These are phyloP conservation scores for Lasiodiplodia sp. DNA, from an alignment of 2,329 filamentous ascomycete genomes.

Conservation along the genomic window DNA sequence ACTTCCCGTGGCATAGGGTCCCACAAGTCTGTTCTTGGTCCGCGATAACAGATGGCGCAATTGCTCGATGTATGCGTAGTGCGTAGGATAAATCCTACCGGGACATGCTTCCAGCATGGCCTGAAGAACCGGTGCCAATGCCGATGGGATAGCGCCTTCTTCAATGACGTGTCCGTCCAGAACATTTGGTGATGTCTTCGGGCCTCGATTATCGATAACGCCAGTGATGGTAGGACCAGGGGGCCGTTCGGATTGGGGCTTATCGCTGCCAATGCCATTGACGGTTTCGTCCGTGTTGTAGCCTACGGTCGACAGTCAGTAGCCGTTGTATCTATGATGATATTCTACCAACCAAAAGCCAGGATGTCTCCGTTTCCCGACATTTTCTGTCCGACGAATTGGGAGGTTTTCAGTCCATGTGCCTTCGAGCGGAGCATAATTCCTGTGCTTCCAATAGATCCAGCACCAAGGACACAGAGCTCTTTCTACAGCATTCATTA, in stretches of 20 bases:
- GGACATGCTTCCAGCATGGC: conserved; percentile 63
- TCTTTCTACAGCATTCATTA: conserved; percentile 50
- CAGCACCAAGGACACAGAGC: conserved; percentile 71
- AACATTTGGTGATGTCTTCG: conserved; percentile 53
- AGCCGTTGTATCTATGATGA: background rate
- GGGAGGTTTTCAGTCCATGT: conserved; percentile 65
- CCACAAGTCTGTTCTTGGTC: conserved; percentile 62
- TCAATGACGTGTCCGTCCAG: conserved; percentile 70
- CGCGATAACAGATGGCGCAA: conserved; percentile 58
- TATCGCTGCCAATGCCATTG: conserved; percentile 62
- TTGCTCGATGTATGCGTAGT: conserved; percentile 44
- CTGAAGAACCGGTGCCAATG: conserved; percentile 64
- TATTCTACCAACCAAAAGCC: conserved; percentile 55
- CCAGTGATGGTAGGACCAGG: conserved; percentile 69
- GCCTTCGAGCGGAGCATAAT: conserved; percentile 47
- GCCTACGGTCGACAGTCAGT: conserved; percentile 34
- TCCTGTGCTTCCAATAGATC: conserved; percentile 70
- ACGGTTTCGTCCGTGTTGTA: conserved; percentile 66
- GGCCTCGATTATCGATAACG: conserved; percentile 65
- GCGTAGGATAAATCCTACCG: conserved; percentile 49
- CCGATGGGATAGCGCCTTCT: conserved; percentile 67
- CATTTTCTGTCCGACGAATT: conserved; percentile 55
- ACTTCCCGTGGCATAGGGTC: conserved; percentile 64
- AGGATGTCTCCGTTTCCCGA: conserved; percentile 73
- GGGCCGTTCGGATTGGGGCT: conserved; percentile 60